A percentile compares a stretch with the other conserved stretches of the same genome.
Conservation (phyloP, 345 rosid species). For the Nasturtium officinale region DNA sequence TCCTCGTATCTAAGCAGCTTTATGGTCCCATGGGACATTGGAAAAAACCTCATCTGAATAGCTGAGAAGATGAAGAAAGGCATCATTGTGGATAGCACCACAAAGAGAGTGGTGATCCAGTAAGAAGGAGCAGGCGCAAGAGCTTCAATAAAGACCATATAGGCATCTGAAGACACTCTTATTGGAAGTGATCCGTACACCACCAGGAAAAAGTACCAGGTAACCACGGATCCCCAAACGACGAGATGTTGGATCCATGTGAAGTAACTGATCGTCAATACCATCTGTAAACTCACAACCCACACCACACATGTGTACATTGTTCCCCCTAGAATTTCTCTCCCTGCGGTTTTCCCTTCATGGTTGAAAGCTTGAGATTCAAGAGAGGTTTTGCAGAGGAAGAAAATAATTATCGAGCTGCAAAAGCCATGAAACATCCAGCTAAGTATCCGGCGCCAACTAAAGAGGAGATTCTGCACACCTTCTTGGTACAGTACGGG, state of each 20-base stretch:
- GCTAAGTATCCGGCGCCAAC: constrained; percentile 75
- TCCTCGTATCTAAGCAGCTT: constrained; percentile 80
- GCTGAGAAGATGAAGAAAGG: constrained; percentile 71
- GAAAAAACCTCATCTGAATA: constrained; percentile 78
- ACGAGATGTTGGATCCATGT: constrained; percentile 66
- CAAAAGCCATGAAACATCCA: constrained; percentile 87
- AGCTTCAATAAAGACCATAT: constrained; percentile 70
- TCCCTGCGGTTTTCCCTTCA: constrained; percentile 67
- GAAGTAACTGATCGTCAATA: constrained; percentile 74
- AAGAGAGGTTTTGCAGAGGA: constrained; percentile 64
- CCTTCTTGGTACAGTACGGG: constrained; percentile 94
- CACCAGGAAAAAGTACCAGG: constrained; percentile 74
- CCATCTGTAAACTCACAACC: constrained; percentile 90
- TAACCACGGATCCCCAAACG: constrained; percentile 70
- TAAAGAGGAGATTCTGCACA: constrained; percentile 74
- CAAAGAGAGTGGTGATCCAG: constrained; percentile 71
- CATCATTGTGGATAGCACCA: constrained; percentile 53
- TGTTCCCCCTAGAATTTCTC: constrained; percentile 69
- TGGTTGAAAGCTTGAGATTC: constrained; percentile 75
- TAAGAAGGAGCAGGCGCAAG: constrained; percentile 81
- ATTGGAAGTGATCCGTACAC: constrained; percentile 62
- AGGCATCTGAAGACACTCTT: constrained; percentile 51
- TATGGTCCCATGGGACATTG: constrained; percentile 83
- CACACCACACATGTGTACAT: constrained; percentile 92
- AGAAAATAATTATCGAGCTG: constrained; percentile 70